Evolutionary conservation across 169 alveolate species (phyloP).

Genomic region (Prorocentrum cordatum): DNA sequence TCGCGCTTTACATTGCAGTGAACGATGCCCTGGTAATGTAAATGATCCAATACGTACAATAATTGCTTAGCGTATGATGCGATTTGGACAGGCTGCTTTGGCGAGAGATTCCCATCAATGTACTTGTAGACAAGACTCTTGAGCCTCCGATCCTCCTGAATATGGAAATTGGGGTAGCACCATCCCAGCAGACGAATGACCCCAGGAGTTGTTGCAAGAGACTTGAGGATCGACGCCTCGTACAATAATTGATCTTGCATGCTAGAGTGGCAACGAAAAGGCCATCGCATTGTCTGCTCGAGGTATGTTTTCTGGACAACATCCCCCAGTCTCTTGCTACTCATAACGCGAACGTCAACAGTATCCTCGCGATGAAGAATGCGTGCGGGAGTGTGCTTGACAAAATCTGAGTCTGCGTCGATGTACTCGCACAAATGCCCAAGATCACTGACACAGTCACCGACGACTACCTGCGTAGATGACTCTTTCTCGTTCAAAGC

Average conservation of each 20-base stretch:
- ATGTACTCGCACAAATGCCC: neutral
- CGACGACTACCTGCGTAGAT: neutral
- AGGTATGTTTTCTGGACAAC: constrained; percentile 10
- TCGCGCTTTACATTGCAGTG: constrained; percentile 30
- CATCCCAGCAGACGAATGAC: constrained; percentile 11
- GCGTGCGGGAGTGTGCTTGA: no score
- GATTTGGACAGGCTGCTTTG: neutral
- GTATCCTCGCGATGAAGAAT: neutral
- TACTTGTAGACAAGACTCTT: constrained; percentile 2
- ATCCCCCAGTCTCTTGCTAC: neutral
- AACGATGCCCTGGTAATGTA: constrained; percentile 11
- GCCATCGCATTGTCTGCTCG: constrained; percentile 5
- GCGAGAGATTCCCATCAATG: constrained; percentile 4
- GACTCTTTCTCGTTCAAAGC: no score
- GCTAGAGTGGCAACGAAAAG: neutral
- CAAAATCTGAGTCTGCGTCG: neutral
- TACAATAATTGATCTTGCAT: constrained; percentile 7
- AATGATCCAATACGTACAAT: neutral
- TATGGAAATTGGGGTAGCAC: neutral
- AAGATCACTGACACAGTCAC: constrained; percentile 1
- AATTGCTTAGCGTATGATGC: constrained; percentile 4
- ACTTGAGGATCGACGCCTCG: constrained; percentile 9
- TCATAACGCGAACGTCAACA: neutral
- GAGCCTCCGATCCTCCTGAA: neutral
- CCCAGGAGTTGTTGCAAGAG: neutral